Conservation (phyloP, 2,329 filamentous ascomycete species). For the Balansia obtecta region DNA sequence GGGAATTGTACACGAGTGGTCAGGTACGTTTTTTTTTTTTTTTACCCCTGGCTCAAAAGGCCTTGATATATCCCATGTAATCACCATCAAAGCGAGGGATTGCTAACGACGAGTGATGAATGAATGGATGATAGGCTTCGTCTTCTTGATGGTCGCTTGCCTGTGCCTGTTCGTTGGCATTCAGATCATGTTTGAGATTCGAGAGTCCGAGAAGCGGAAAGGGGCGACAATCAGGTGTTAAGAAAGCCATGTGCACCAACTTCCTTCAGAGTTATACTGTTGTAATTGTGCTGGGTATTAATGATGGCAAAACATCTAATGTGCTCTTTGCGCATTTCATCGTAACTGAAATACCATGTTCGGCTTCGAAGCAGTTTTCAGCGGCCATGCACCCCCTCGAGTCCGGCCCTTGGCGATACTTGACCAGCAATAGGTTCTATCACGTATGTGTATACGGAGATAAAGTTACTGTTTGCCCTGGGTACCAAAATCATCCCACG, state of each 20-base stretch:
- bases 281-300: not conserved
- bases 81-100: not conserved
- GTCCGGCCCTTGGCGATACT: not conserved
- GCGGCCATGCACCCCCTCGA: too few relatives aligned
- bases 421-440: not conserved
- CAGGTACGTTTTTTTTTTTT: conserved; percentile 44
- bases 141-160: conserved; percentile 63
- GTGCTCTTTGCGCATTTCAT: not conserved
- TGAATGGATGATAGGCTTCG: conserved; percentile 37
- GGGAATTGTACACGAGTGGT: conserved; percentile 65
- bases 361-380: too few relatives aligned
- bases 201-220: conserved; percentile 69
- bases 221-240: conserved; percentile 72
- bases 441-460: not conserved
- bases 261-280: not conserved
- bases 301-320: not conserved
- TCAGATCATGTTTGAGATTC: conserved; percentile 93
- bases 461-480: not conserved
- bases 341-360: too few relatives aligned
- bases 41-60: not conserved
- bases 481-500: not conserved
- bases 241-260: not conserved
- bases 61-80: not conserved
- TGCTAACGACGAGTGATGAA: conserved; percentile 11
- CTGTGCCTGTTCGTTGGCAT: conserved; percentile 68